Percentiles rank a stretch among this genome's conserved stretches.
These are phyloP conservation scores for Trichoderma semiorbis DNA, from an alignment of 2,329 filamentous ascomycete genomes.

Conservation along the genomic window DNA sequence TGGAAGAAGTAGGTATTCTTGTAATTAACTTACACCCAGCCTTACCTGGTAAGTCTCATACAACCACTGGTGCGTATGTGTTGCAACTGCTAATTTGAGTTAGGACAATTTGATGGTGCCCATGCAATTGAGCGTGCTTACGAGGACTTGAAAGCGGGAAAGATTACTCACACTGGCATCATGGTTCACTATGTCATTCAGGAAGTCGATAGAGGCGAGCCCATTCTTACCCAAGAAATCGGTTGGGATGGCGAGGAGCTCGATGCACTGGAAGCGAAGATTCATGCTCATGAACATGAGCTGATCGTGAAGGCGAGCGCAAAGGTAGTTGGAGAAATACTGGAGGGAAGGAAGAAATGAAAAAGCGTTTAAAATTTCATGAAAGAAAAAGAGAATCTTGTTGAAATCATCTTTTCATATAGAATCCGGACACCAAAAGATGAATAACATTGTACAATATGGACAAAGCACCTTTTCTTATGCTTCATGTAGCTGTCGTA, in stretches of 20 bases:
- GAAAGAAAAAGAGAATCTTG: background rate
- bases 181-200: constrained; percentile 85
- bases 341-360: constrained; percentile 15
- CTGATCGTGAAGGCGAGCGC: constrained; percentile 73
- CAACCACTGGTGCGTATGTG: background rate
- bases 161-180: constrained; percentile 71
- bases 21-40: constrained; percentile 72
- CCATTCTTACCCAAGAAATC: constrained; percentile 59
- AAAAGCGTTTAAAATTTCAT: background rate
- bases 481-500: background rate
- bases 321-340: constrained; percentile 42
- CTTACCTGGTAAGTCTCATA: background rate
- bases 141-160: constrained; percentile 62
- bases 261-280: constrained; percentile 64
- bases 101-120: constrained; percentile 72
- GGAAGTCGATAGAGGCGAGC: constrained; percentile 20
- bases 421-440: background rate
- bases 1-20: constrained; percentile 58
- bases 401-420: background rate
- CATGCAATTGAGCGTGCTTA: constrained; percentile 76
- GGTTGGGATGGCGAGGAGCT: constrained; percentile 62
- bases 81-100: constrained; percentile 24
- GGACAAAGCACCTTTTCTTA: background rate
- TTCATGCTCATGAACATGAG: constrained; percentile 73
- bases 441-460: background rate